These are phyloP conservation scores for Starmerella geochares DNA, from an alignment of 805 yeast genomes.

Conservation along the genomic window DNA sequence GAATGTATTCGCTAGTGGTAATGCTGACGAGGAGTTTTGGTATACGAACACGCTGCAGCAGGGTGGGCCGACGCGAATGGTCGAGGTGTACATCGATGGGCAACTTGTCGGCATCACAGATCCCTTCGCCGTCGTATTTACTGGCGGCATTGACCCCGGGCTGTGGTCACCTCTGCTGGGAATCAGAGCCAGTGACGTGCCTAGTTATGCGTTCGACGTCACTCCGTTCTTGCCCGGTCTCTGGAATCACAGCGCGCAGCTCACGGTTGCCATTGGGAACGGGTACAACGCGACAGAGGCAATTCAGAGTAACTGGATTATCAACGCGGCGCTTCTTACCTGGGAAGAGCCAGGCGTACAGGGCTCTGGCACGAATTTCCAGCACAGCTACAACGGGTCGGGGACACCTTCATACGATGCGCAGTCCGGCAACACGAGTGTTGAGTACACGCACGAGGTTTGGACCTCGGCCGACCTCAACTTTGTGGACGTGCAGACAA, in stretches of 20 bases:
- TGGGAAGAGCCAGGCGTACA: slow-evolving; percentile 26
- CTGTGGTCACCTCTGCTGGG: slow-evolving; percentile 79
- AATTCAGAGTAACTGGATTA: slow-evolving; percentile 26
- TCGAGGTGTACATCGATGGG: slow-evolving; percentile 54
- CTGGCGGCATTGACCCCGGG: slow-evolving; percentile 73
- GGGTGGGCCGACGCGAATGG: slow-evolving; percentile 37
- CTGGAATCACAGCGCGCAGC: slow-evolving; percentile 41
- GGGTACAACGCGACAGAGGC: slow-evolving; percentile 17
- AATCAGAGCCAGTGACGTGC: slow-evolving; percentile 59
- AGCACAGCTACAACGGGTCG: background rate
- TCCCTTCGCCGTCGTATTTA: slow-evolving; percentile 63
- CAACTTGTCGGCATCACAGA: slow-evolving; percentile 47
- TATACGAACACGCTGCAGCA: slow-evolving; percentile 30
- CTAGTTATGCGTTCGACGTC: slow-evolving; percentile 56
- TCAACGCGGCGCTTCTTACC: slow-evolving; percentile 26
- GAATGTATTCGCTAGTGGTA: slow-evolving; percentile 58
- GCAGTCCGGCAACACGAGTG: background rate
- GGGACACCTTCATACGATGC: background rate
- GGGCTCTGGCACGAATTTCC: slow-evolving; percentile 21
- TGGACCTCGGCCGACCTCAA: slow-evolving; percentile 3
- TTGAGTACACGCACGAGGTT: slow-evolving; percentile 1
- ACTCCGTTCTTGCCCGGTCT: slow-evolving; percentile 57
- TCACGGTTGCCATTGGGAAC: slow-evolving; percentile 44
- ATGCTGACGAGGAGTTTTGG: slow-evolving; percentile 76
- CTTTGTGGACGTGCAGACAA: background rate